A percentile compares a stretch with the other conserved stretches of the same genome.
Conservation (phyloP, 805 yeast species). For the Barnettozyma sp. region DNA sequence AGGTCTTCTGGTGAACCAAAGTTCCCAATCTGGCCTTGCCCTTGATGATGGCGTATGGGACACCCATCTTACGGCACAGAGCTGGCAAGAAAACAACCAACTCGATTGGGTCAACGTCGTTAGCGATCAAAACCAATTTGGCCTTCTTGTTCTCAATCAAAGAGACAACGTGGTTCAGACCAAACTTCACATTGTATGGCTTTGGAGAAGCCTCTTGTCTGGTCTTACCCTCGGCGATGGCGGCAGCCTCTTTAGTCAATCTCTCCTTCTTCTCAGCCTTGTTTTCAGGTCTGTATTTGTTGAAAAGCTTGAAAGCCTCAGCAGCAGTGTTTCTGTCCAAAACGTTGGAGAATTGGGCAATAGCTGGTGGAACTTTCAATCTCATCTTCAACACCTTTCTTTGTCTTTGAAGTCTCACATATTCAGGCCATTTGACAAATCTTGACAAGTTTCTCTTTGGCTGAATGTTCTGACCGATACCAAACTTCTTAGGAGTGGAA, state of each 20-base stretch:
- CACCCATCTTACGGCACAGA: conserved; percentile 98
- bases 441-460: conserved; percentile 94
- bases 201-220: conserved; percentile 94
- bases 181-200: conserved; percentile 96
- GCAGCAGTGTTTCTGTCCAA: conserved; percentile 99
- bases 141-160: conserved; percentile 98
- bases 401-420: conserved; percentile 98
- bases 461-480: conserved; percentile 94
- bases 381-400: conserved; percentile 92
- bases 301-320: conserved; percentile 92
- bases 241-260: conserved; percentile 98
- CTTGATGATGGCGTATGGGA: conserved; percentile 96
- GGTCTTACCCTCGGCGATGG: conserved; percentile 96
- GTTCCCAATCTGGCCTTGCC: conserved; percentile 99
- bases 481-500: conserved; percentile 87
- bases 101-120: conserved; percentile 99
- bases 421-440: conserved; percentile 99
- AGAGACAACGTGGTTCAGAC: conserved; percentile 98
- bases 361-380: conserved; percentile 98
- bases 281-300: conserved; percentile 99
- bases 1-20: conserved; percentile 93
- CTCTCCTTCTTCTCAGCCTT: conserved; percentile 97
- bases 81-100: conserved; percentile 97
- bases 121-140: conserved; percentile 92
- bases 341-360: conserved; percentile 92